Evolutionary conservation across 139 green algal species (phyloP), one percentile per base, ranked within the genome.

Genomic region (Yamagishiella unicocca): DNA sequence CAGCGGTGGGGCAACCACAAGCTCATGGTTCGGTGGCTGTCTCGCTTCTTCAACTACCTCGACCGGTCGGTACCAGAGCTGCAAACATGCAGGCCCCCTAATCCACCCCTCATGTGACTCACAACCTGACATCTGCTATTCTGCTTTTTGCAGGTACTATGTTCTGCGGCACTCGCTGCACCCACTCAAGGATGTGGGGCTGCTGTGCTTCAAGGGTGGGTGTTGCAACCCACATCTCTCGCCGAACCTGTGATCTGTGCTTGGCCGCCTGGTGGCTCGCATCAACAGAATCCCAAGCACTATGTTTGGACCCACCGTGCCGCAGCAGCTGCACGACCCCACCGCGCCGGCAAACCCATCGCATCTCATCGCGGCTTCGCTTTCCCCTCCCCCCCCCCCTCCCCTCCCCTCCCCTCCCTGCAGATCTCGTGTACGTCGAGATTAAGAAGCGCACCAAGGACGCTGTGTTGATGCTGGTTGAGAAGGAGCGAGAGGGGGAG

Each of bases 41-140:
- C 95, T 0, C 93, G 96, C 33, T 99, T 99, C 92, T 99, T 99
- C 96, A 99, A 99, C 90, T 99, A 99, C 89, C 91, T 99, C 4
- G 98, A 99, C 91, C 93, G 98, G 94, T 97, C 45, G 31, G 88
- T 29, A 14, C n/a, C 45, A 78, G 14, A 45, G 25, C 70, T 50
- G 68, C 68, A 24, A 7, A 50, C 45, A 76, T 31, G n/a, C n/a
- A n/a, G n/a, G n/a, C n/a, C n/a, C n/a, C n/a, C n/a, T n/a, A n/a
- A n/a, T n/a, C n/a, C 68, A 76, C 38, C 71, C 42, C 40, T 79
- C 43, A 67, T 29, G 24, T 82, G 50, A 12, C 12, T 42, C 45
- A 24, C 42, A 12, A 31, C 29, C 14, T 27, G 40, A 24, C 46
- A 66, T 24, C 45, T 61, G 54, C 19, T 58, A 12, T 12, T 58